phyloP scores from a whole-genome alignment of 345 rosid species.

The Odontarrhena argentea region DNA sequence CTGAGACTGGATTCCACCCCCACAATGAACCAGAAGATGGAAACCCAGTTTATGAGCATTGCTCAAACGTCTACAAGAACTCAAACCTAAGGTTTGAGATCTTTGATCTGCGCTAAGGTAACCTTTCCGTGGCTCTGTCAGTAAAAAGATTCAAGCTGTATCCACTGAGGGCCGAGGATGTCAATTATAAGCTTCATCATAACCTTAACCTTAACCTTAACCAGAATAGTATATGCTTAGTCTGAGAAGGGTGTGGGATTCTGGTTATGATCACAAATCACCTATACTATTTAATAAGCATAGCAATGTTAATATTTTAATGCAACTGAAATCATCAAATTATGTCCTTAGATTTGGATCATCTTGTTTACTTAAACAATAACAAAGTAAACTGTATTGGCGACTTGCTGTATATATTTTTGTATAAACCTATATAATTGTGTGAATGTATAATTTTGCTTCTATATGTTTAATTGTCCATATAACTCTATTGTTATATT shows the following conservation, averaged over 20 bases:
- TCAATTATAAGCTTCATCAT: constrained; percentile 12
- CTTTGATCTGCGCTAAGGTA: constrained; percentile 73
- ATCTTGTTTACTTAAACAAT: constrained; percentile 1
- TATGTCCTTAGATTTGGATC: not conserved
- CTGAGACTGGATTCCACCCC: constrained; percentile 70
- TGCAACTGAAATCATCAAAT: not conserved
- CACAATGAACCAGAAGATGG: constrained; percentile 81
- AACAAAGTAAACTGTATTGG: not conserved
- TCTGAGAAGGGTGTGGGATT: constrained; percentile 12
- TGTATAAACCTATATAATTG: not conserved
- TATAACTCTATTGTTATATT: not conserved
- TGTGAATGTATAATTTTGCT: not conserved
- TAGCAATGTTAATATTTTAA: not conserved
- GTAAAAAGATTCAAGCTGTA: constrained; percentile 28
- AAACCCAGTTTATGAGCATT: constrained; percentile 63
- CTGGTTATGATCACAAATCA: constrained; percentile 22
- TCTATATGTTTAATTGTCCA: constrained; percentile 2
- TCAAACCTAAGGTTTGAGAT: constrained; percentile 87
- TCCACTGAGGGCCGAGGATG: constrained; percentile 13
- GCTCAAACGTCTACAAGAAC: constrained; percentile 79
- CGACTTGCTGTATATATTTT: too few relatives aligned
- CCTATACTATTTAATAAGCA: not conserved
- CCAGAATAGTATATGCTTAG: constrained; percentile 2
- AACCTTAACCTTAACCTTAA: constrained; percentile 10
- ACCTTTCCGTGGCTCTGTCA: constrained; percentile 16